Evolutionary conservation across 2,329 filamentous ascomycete species (phyloP).

Genomic region (Claviceps cyperi): DNA sequence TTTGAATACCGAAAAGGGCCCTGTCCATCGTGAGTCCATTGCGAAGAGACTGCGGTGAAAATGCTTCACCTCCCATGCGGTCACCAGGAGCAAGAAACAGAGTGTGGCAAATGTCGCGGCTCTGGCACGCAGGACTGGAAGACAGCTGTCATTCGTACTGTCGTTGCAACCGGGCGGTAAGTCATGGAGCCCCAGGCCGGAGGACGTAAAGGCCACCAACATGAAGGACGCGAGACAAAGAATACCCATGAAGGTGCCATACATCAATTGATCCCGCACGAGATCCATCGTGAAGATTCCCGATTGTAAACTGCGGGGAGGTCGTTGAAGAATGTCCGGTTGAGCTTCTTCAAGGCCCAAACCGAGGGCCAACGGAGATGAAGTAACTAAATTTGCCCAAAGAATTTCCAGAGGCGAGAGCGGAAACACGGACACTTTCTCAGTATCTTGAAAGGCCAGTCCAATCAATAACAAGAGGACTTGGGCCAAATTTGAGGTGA

Average conservation of each 20-base stretch:
- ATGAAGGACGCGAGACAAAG: slow-evolving; percentile 48
- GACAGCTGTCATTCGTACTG: slow-evolving; percentile 32
- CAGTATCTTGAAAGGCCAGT: slow-evolving; percentile 50
- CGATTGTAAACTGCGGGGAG: slow-evolving; percentile 44
- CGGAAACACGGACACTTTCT: slow-evolving; percentile 49
- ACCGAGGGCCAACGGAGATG: slow-evolving; percentile 55
- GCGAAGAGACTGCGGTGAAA: slow-evolving; percentile 55
- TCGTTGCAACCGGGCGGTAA: slow-evolving; percentile 47
- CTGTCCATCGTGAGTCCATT: slow-evolving; percentile 41
- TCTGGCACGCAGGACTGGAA: slow-evolving; percentile 47
- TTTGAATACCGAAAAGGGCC: slow-evolving; percentile 34
- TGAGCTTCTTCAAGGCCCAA: slow-evolving; percentile 56
- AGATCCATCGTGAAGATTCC: slow-evolving; percentile 36
- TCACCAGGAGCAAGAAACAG: slow-evolving; percentile 52
- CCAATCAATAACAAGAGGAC: slow-evolving; percentile 55
- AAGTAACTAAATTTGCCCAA: slow-evolving; percentile 65
- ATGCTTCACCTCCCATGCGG: slow-evolving; percentile 62
- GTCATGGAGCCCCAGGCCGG: slow-evolving; percentile 28
- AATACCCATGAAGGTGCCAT: slow-evolving; percentile 48
- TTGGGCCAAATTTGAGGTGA: slow-evolving; percentile 57
- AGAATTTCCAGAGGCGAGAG: slow-evolving; percentile 60
- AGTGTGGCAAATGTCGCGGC: slow-evolving; percentile 56
- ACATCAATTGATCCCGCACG: slow-evolving; percentile 27
- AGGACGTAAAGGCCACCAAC: slow-evolving; percentile 38
- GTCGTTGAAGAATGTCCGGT: slow-evolving; percentile 51